phyloP scores from a whole-genome alignment of 306 rosid genomes.

The Medicago ruthenica region DNA sequence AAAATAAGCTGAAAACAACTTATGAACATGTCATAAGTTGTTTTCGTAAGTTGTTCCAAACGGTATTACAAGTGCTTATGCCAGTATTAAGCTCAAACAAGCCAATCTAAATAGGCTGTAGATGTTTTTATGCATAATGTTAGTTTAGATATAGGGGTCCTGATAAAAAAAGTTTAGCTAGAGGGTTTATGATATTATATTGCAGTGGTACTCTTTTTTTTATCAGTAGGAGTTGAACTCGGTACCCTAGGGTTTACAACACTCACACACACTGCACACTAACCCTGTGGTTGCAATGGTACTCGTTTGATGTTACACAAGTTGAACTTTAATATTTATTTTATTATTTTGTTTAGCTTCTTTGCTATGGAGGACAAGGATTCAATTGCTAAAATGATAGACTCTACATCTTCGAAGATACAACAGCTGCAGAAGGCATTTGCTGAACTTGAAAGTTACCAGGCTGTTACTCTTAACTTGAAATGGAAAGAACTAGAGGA shows the following conservation, averaged over 20 bases:
- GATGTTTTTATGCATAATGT: background rate
- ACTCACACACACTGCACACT: background rate
- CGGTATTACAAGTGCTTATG: too few species aligned
- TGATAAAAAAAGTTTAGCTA: background rate
- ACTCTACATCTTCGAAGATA: slow-evolving; percentile 89
- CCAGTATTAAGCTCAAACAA: too few species aligned
- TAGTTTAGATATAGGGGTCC: background rate
- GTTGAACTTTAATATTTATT: slow-evolving; percentile 34
- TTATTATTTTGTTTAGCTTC: slow-evolving; percentile 50
- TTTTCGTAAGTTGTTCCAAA: too few species aligned
- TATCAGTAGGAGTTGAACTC: background rate
- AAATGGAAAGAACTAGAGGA: slow-evolving; percentile 99
- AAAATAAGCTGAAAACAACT: too few species aligned
- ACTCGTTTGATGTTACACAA: background rate
- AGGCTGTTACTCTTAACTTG: slow-evolving; percentile 81
- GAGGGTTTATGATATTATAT: background rate
- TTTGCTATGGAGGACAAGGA: slow-evolving; percentile 80
- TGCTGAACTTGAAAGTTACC: slow-evolving; percentile 97
- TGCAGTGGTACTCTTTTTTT: background rate
- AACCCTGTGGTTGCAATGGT: background rate
- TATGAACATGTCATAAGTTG: too few species aligned
- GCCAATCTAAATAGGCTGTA: too few species aligned
- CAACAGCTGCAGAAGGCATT: slow-evolving; percentile 97
- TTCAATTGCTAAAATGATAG: slow-evolving; percentile 78
- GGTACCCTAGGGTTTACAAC: background rate